These are phyloP conservation scores for Pleoardoris graminearum DNA, from an alignment of 2,329 filamentous ascomycete species.

Conservation along the genomic window DNA sequence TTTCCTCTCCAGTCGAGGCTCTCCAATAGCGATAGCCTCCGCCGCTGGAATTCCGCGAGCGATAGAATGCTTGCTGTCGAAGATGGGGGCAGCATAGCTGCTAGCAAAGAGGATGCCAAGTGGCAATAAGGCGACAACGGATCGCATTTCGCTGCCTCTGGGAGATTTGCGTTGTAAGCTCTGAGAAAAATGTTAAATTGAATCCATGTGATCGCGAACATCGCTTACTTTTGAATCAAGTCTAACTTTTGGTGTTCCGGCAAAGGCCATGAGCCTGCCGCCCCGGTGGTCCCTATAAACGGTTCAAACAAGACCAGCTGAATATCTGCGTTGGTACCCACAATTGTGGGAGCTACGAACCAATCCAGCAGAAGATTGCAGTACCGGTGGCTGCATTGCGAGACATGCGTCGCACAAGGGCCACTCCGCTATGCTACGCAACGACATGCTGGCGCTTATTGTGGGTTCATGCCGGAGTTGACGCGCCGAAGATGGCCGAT, in stretches of 20 bases:
- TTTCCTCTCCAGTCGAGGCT: not conserved
- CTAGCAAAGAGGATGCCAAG: conserved; percentile 11
- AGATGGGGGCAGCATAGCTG: conserved; percentile 19
- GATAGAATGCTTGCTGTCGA: not conserved
- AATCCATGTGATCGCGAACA: not conserved
- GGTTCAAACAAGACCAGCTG: too few relatives aligned
- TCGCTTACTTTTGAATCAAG: not conserved
- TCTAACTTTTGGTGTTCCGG: too few relatives aligned
- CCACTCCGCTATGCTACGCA: not conserved
- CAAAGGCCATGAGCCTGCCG: too few relatives aligned
- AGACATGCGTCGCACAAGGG: not conserved
- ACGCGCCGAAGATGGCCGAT: not conserved
- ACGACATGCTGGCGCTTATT: not conserved
- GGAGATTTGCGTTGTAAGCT: not conserved
- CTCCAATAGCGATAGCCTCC: not conserved
- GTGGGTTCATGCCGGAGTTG: too few relatives aligned
- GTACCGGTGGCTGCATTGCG: not conserved
- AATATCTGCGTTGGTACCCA: too few relatives aligned
- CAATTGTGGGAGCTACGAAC: not conserved
- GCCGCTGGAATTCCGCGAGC: not conserved
- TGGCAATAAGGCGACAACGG: conserved; percentile 2
- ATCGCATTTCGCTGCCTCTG: not conserved
- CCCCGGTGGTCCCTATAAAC: too few relatives aligned
- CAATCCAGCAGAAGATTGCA: not conserved
- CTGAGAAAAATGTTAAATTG: not conserved